Percentiles rank a stretch among this genome's conserved stretches.
Evolutionary conservation across 129 eudicot species (phyloP).

Genomic region (Rutidosis leptorrhynchoides): DNA sequence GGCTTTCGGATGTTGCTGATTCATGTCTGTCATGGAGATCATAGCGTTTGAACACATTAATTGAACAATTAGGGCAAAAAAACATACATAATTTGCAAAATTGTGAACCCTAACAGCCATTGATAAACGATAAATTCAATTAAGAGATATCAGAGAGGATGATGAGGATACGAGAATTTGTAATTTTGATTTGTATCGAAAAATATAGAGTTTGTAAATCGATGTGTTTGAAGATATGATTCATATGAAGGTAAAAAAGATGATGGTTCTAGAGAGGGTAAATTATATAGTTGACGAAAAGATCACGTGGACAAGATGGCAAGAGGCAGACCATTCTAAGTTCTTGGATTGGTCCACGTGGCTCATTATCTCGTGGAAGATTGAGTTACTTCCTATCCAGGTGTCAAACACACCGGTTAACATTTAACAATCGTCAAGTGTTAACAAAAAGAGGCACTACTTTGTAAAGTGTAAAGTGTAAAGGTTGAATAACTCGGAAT

Average conservation of each 20-base stretch:
- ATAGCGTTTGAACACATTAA: constrained; percentile 50
- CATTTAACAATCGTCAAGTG: no score
- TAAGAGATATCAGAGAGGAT: not conserved
- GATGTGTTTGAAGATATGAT: constrained; percentile 15
- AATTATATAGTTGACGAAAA: not conserved
- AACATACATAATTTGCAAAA: constrained; percentile 22
- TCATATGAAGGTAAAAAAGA: constrained; percentile 24
- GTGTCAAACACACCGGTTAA: no score
- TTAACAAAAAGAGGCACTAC: no score
- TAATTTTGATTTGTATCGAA: constrained; percentile 1
- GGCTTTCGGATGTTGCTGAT: constrained; percentile 66
- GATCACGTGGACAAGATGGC: constrained; percentile 26
- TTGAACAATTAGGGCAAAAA: constrained; percentile 33
- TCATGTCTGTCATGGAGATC: constrained; percentile 44
- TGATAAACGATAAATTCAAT: constrained; percentile 24
- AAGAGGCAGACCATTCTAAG: not conserved
- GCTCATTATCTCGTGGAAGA: not conserved
- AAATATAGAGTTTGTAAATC: not conserved
- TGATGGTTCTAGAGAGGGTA: constrained; percentile 34
- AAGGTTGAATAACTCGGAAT: no score
- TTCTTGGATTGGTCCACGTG: constrained; percentile 30
- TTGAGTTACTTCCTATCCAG: no score
- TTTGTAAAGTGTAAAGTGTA: no score
- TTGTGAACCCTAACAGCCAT: constrained; percentile 26
- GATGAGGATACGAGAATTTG: not conserved